These are phyloP conservation scores for Capsicum pubescens DNA, from an alignment of 257 asterid species.

Conservation along the genomic window DNA sequence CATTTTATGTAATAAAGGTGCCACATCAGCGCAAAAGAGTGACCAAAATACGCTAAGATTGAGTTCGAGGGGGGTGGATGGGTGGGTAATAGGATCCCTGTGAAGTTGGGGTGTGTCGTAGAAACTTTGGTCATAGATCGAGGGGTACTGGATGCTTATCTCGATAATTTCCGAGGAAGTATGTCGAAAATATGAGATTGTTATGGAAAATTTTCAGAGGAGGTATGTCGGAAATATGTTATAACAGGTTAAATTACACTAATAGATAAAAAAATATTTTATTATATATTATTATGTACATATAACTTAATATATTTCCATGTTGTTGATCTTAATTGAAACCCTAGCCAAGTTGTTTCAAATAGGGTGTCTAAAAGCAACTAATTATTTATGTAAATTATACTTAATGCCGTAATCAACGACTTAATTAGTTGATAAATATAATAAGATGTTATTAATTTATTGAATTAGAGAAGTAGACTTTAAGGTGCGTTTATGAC, in stretches of 20 bases:
- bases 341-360: conserved; percentile 38
- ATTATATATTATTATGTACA: not conserved
- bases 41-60: too few relatives aligned
- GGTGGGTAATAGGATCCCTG: too few relatives aligned
- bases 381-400: conserved; percentile 38
- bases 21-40: too few relatives aligned
- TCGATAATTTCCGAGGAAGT: too few relatives aligned
- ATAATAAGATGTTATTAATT: conserved; percentile 27
- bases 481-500: conserved; percentile 34
- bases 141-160: too few relatives aligned
- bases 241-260: not conserved
- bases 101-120: too few relatives aligned
- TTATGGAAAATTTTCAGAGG: not conserved
- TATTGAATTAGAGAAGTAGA: conserved; percentile 3
- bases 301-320: not conserved
- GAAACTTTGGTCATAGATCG: too few relatives aligned
- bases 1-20: too few relatives aligned
- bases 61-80: too few relatives aligned
- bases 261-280: too few relatives aligned
- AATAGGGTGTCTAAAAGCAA: conserved; percentile 23
- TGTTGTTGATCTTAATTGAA: conserved; percentile 28
- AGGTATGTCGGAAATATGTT: not conserved
- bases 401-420: conserved; percentile 49
- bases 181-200: too few relatives aligned
- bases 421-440: conserved; percentile 38